Evolutionary conservation across 495 filamentous ascomycete genomes (phyloP), one percentile per base, ranked within the genome.

Genomic region (Penicillium herquei): DNA sequence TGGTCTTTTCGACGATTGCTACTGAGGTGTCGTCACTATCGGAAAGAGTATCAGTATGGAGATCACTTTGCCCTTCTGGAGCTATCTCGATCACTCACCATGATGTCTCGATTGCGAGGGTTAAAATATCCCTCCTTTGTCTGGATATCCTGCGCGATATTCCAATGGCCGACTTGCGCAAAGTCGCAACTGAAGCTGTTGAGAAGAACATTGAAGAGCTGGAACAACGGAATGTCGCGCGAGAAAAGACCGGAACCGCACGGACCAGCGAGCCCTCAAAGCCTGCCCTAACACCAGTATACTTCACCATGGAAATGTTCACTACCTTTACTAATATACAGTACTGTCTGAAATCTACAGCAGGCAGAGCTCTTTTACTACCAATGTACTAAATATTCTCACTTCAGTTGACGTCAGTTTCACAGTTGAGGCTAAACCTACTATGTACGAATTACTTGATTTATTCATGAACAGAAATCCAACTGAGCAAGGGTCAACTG

Each of bases 41-140:
- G 5, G 16, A 13, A 37, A 17, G 35, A 55, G 7, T 35, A n/a
- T 12, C 42, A 42, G 39, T 33, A 37, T 72, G 56, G 59, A 55
- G 37, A 43, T 45, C 33, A 33, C 31, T 17, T 13, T 35, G 37
- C 43, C 40, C 26, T 17, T n/a, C 26, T 21, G 18, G 3, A n/a
- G 6, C 7, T 51, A 12, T 18, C 16, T 0, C 21, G 37, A 18
- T n/a, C 8, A 44, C 67, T 54, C 65, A 84, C 81, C 87, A 98
- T n/a, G 92, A 96, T 13, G 89, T 90, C 75, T 98, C 93, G 66
- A 98, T 96, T 14, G 90, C 93, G 34, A 98, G 84, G 0, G 89
- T 92, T 13, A 89, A 68, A 42, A 90, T 74, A 7, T 69, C 66
- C 26, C 81, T 26, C 16, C 39, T 11, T 10, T 43, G 79, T 17